Base-by-base conservation (phyloP, 306 rosid genomes). In the Echinosophora koreensis region DNA sequence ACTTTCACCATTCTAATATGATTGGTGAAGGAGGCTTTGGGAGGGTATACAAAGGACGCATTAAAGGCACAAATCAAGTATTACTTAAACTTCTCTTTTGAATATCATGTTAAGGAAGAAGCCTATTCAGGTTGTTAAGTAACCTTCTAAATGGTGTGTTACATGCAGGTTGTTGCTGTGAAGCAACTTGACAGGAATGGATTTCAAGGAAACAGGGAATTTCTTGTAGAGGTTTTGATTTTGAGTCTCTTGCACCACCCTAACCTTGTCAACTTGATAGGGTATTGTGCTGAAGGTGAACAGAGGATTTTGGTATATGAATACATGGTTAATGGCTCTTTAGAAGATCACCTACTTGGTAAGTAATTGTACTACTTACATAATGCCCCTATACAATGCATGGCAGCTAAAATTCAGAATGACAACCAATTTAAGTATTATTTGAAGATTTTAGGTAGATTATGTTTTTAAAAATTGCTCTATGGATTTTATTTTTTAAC, bases 1-100 rank as follows among this genome's bases (percentile, higher is more conserved):
- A 92, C 70, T 94, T 94, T 83, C 87, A 87, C 59, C 82, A 79
- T 3, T 81, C 70, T 1, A 81, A 89, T 44, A 80, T 92, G 69
- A 72, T 94, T 12, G 98, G 98, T 0, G 98, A 92, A 90, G 98
- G 98, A 8, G 98, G 97, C 50, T 95, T 92, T 77, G 97, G 97
- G 37, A 89, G 95, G 61, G 98, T 95, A 8, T 92, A 90, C 83
- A 87, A 85, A 80, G 98, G 98, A 68, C 34, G 64, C 63, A 41
- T 94, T 51, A 82, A 82, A 61, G 56, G 77, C 84, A 68, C 75
- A 34, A 62, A 87, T 28, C 89, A 89, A 87, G 98, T 92, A 90
- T 34, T 37, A 28, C 35, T 57, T 70, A 42, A 37, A 51, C 39
- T 57, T 74, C 6, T 79, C 60, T 5, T 72, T 66, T 62, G 16